phyloP scores from a whole-genome alignment of 2,329 filamentous ascomycete genomes.

The Apiospora rasikravindrae region DNA sequence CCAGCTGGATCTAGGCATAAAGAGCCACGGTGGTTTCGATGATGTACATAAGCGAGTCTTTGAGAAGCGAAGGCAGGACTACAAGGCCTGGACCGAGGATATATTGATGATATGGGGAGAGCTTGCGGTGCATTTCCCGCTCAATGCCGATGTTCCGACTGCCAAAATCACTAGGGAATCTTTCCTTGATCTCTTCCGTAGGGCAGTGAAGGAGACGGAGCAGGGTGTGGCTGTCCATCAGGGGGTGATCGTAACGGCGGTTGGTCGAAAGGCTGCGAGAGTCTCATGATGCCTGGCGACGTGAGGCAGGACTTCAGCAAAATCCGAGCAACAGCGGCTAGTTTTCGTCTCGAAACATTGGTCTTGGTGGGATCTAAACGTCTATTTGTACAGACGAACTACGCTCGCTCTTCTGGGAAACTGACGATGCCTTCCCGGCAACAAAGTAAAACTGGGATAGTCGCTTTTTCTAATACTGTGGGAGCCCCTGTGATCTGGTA shows the following conservation, averaged over 20 bases:
- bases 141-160: background rate
- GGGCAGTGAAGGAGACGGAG: background rate
- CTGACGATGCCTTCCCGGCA: no score
- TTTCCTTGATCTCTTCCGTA: background rate
- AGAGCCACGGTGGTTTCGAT: background rate
- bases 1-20: background rate
- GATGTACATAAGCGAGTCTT: background rate
- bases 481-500: no score
- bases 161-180: background rate
- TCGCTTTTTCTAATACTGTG: no score
- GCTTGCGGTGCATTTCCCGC: background rate
- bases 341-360: no score
- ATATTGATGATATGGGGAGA: conserved; percentile 24
- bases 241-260: background rate
- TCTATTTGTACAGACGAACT: no score
- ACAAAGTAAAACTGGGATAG: no score
- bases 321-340: no score
- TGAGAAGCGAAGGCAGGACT: conserved; percentile 14
- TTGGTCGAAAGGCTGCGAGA: no score
- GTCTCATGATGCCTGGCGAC: no score
- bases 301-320: no score
- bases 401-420: no score
- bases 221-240: background rate
- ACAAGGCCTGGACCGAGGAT: conserved; percentile 24
- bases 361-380: no score